Evolutionary conservation across 2,329 filamentous ascomycete species (phyloP).

Genomic region (Pyricularia sp.): DNA sequence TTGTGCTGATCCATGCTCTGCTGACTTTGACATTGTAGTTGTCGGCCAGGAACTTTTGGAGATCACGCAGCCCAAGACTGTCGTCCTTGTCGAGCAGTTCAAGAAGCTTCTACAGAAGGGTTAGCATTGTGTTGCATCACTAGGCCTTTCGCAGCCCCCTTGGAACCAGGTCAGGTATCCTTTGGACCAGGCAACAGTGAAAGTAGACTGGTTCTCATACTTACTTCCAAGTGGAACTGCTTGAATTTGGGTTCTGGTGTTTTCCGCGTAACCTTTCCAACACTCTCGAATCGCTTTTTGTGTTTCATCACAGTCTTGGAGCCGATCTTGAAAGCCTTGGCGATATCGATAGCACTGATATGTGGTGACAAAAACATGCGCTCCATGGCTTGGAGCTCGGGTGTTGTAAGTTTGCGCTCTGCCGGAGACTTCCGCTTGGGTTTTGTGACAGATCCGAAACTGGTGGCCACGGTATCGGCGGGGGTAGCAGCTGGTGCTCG

Average conservation of each 20-base stretch:
- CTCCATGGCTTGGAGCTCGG: neutral
- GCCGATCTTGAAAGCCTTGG: neutral
- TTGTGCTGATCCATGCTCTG: neutral
- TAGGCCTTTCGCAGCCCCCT: neutral
- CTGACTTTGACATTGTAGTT: neutral
- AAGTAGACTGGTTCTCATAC: neutral
- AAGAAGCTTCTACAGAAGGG: neutral
- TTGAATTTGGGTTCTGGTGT: neutral
- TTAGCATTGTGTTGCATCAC: neutral
- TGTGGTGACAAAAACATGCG: neutral
- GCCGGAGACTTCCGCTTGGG: neutral
- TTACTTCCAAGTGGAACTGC: neutral
- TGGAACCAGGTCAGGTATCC: neutral
- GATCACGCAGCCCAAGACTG: neutral
- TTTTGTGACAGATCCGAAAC: neutral
- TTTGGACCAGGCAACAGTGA: neutral
- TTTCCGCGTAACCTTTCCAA: neutral
- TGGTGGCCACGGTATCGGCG: neutral
- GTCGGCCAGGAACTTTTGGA: neutral
- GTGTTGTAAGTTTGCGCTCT: neutral
- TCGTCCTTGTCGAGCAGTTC: neutral
- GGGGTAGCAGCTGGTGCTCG: neutral
- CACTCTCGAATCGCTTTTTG: neutral
- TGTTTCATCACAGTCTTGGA: neutral
- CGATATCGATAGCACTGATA: neutral